Conservation (phyloP, 768 basidiomycete genomes). For the Fistulinella prunicolor region DNA sequence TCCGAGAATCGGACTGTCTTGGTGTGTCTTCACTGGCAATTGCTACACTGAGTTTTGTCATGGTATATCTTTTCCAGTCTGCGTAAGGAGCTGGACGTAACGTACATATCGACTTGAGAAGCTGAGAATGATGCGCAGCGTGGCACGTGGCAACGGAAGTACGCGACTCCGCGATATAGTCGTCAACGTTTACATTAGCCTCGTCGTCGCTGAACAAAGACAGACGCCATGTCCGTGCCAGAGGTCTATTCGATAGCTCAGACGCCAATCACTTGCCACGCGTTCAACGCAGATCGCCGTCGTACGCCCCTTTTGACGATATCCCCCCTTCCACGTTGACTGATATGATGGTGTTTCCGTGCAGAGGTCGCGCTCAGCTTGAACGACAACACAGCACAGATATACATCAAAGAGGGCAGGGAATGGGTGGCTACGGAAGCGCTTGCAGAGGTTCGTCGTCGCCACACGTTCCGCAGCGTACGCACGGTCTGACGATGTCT, state of each 20-base stretch:
- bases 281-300: conserved; percentile 84
- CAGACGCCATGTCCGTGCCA: conserved; percentile 56
- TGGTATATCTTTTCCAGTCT: not conserved
- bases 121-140: conserved; percentile 9
- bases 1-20: not conserved
- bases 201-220: not conserved
- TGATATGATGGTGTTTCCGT: conserved; percentile 4
- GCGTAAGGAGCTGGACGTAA: too few species aligned
- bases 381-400: conserved; percentile 85
- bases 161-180: not conserved
- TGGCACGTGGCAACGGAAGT: conserved; percentile 5
- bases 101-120: too few species aligned
- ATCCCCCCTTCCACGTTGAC: not conserved
- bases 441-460: conserved; percentile 68
- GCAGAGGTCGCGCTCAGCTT: conserved; percentile 89
- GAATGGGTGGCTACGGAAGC: conserved; percentile 74
- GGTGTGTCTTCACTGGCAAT: not conserved
- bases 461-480: not conserved
- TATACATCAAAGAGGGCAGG: conserved; percentile 63
- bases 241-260: conserved; percentile 79
- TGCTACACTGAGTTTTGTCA: not conserved
- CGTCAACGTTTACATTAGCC: not conserved
- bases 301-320: conserved; percentile 75
- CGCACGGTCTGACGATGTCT: not conserved
- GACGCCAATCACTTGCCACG: conserved; percentile 82